A percentile compares a stretch with the other conserved stretches of the same genome.
phyloP scores from a whole-genome alignment of 176 grass and related monocot species.

The Oryza glumipatula region DNA sequence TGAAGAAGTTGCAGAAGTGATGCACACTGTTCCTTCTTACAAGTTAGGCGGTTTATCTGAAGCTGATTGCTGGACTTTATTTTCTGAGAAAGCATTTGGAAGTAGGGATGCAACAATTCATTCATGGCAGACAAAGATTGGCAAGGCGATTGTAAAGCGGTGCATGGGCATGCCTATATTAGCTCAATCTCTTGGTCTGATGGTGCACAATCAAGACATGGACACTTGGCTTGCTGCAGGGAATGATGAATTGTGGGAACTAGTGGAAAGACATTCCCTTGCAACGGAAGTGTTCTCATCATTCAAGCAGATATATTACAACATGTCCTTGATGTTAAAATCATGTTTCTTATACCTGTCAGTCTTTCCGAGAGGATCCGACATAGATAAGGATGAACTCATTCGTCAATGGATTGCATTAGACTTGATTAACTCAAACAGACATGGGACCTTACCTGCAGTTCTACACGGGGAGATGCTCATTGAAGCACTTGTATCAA shows the following conservation, averaged over 20 bases:
- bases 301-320: constrained; percentile 9
- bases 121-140: neutral
- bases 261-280: constrained; percentile 13
- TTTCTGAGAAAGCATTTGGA: constrained; percentile 38
- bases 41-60: constrained; percentile 32
- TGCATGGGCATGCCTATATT: constrained; percentile 18
- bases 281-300: constrained; percentile 6
- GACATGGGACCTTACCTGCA: neutral
- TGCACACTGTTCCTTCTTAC: constrained; percentile 27
- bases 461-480: neutral
- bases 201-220: constrained; percentile 24
- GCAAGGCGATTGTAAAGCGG: constrained; percentile 29
- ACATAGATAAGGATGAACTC: constrained; percentile 1
- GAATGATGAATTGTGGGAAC: constrained; percentile 1
- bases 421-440: neutral
- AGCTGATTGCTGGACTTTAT: constrained; percentile 38
- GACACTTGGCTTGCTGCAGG: constrained; percentile 10
- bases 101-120: neutral
- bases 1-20: constrained; percentile 38
- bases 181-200: constrained; percentile 16
- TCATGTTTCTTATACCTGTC: constrained; percentile 36
- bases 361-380: constrained; percentile 20
- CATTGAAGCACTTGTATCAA: neutral
- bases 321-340: constrained; percentile 13
- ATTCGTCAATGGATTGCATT: constrained; percentile 33